A percentile compares a stretch with the other conserved stretches of the same genome.
phyloP scores from a whole-genome alignment of 2,329 filamentous ascomycete genomes.

The Fusarium tanahbumbuense region DNA sequence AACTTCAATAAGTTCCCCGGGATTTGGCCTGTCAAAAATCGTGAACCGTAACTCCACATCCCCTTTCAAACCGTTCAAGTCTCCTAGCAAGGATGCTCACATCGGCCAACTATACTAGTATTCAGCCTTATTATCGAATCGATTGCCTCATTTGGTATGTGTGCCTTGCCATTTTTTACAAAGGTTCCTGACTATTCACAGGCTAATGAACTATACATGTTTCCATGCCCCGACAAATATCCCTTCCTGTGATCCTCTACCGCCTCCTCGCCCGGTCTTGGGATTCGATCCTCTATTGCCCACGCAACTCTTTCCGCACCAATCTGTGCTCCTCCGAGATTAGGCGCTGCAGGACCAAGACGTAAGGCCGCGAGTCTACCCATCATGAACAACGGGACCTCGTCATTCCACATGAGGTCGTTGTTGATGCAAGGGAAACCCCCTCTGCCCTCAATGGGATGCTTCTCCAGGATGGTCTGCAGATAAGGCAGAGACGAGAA shows the following conservation, averaged over 20 bases:
- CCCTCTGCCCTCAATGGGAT: slow-evolving; percentile 71
- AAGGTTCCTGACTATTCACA: slow-evolving; percentile 25
- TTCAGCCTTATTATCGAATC: neutral
- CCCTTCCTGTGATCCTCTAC: slow-evolving; percentile 29
- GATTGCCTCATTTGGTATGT: neutral
- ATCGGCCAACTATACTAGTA: neutral
- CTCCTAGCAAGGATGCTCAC: neutral
- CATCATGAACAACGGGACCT: slow-evolving; percentile 78
- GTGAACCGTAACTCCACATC: neutral
- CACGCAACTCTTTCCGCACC: slow-evolving; percentile 80
- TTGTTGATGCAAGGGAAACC: slow-evolving; percentile 80
- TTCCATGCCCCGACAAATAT: slow-evolving; percentile 52
- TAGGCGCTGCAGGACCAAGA: slow-evolving; percentile 78
- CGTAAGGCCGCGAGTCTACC: slow-evolving; percentile 75
- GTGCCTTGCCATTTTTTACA: neutral
- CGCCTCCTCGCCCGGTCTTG: slow-evolving; percentile 31
- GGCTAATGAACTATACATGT: slow-evolving; percentile 51
- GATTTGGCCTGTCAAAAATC: neutral
- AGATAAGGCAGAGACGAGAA: slow-evolving; percentile 71
- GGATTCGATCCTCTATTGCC: slow-evolving; percentile 70
- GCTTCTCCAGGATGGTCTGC: slow-evolving; percentile 65
- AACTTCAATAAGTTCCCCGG: neutral
- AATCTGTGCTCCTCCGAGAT: slow-evolving; percentile 77
- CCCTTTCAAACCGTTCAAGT: neutral
- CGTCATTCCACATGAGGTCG: slow-evolving; percentile 79